Evolutionary conservation across 2,329 filamentous ascomycete species (phyloP), one percentile per base, ranked within the genome.

Genomic region (Xylariaceae sp.): DNA sequence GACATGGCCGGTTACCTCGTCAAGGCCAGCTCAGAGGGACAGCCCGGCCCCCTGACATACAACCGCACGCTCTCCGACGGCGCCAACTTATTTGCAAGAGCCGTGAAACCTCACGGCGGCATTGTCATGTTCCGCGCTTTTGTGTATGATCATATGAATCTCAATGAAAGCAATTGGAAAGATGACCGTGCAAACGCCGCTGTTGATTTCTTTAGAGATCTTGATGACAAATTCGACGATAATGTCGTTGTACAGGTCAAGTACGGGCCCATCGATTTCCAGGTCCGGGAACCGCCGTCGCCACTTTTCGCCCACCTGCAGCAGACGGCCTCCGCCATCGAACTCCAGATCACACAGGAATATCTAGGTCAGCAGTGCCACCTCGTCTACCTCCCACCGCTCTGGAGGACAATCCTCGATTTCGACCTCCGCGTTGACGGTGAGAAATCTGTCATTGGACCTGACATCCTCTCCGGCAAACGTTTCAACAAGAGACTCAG

Each of bases 171-270:
- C 0, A 77, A 87, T 67, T 89, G 86, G 86, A 83, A 80, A 48
- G 81, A 80, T 1, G 88, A 90, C 67, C 81, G 88, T 2, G 88
- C 88, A 1, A 89, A 89, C 52, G 88, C 86, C 0, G 86, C 86
- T 0, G 85, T 89, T 0, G 77, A 90, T 1, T 89, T 83, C 70
- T 90, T 90, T 69, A 75, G 82, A 16, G 76, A 78, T 0, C 77
- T 90, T 0, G 88, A 90, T 64, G 81, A 79, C 4, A 70, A 85
- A 56, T 90, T 90, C 54, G 84, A 87, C 20, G 83, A 87, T 44
- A 90, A 90, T 45, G 87, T 90, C 0, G 78, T 90, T 0, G 78
- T 90, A 2, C 88, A 91, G 67, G 86, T 90, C 71, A 91, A 90
- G 70, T 89, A 87, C 59, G 88, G 88, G 0, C 87, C 88, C 0